phyloP scores from a whole-genome alignment of 148 eudicot genomes.

The Vaccinium vitisidaea region DNA sequence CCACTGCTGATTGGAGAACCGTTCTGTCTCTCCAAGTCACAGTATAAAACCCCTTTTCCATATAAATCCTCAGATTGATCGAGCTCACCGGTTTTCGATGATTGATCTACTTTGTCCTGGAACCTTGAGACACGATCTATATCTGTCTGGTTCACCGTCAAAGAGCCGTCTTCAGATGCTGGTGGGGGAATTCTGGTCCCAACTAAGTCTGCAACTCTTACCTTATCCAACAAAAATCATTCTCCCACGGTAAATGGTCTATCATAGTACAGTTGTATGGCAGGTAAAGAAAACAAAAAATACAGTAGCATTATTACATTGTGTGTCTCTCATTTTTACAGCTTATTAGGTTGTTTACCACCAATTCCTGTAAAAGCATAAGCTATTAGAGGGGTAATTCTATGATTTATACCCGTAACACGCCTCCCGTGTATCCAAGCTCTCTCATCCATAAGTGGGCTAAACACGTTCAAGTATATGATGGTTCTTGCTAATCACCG shows the following conservation, averaged over 20 bases:
- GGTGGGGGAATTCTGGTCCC: conserved; percentile 19
- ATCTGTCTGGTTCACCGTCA: conserved; percentile 19
- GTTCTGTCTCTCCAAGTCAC: conserved; percentile 39
- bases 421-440: too few species aligned
- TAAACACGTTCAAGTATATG: too few species aligned
- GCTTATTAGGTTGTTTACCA: too few species aligned
- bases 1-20: conserved; percentile 25
- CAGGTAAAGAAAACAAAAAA: background rate
- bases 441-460: too few species aligned
- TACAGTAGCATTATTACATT: background rate
- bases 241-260: background rate
- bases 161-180: conserved; percentile 20
- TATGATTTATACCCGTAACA: too few species aligned
- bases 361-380: too few species aligned
- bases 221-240: conserved; percentile 28
- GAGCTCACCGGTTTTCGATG: conserved; percentile 18
- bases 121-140: conserved; percentile 1
- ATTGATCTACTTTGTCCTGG: conserved; percentile 19
- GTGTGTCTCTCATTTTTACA: background rate
- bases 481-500: too few species aligned
- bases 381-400: too few species aligned
- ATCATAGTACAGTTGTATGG: background rate
- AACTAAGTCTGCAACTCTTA: conserved; percentile 62
- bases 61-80: conserved; percentile 27
- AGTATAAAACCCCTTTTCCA: conserved; percentile 40